Evolutionary conservation across 2,329 filamentous ascomycete genomes (phyloP), one percentile per base, ranked within the genome.

Genomic region (Colletotrichum chrysophilum): DNA sequence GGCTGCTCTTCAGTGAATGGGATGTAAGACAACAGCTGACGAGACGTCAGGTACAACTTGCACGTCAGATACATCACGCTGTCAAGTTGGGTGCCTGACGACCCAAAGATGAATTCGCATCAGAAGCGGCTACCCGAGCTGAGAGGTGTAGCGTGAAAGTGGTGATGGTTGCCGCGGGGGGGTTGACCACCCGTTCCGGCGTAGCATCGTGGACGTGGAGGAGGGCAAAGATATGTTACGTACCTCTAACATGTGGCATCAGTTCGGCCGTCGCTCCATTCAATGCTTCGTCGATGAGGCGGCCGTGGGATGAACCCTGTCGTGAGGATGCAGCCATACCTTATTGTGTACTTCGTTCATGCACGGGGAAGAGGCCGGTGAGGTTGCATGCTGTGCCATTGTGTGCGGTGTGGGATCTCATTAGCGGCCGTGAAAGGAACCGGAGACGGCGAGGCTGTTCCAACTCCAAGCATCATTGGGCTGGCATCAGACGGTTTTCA

Each of bases 261-360:
- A 61, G 52, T 38, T 58, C 32, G 36, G 34, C 60, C 56, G 36
- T 55, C 34, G 62, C 38, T 61, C 36, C 52, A 70, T 38, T 36
- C 65, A 28, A 64, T 62, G 66, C 48, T 58, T 70, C 38, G n/a
- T 55, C 48, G n/a, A 56, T 64, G 74, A 76, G 70, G 74, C 70
- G 48, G 56, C 69, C 69, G 62, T 72, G 55, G 21, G 26, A 74
- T 61, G 52, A 75, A 71, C 66, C 71, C 24, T 71, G 71, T 56
- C 61, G 16, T 34, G 38, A 62, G 26, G n/a, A 70, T 76, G 74
- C 74, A 76, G 71, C 74, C 61, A 64, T 76, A 75, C 66, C 66
- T 71, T 76, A 76, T 75, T 76, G 30, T 36, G 74, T 76, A 38
- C 56, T 76, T 76, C 52, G 38, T 26, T 58, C 66, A 76, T 76